Base-by-base conservation (phyloP, 2,329 filamentous ascomycete species). In the Didymosphaeria variabile region DNA sequence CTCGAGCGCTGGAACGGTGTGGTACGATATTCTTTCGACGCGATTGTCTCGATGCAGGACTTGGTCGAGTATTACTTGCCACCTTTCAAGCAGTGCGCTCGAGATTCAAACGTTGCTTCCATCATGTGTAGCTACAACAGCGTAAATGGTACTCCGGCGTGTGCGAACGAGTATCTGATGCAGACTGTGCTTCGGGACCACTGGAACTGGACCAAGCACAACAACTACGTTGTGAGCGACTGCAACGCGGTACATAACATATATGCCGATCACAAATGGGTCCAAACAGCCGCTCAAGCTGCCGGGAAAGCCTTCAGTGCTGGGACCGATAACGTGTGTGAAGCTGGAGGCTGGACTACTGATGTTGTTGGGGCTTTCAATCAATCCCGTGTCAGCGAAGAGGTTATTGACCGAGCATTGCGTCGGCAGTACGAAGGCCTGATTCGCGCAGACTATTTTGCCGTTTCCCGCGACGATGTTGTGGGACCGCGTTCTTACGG, bases 1-100 rank as follows among this genome's bases (percentile, higher is more conserved):
- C 66, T 74, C 46, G 71, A 74, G 60, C 51, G 51, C n/a, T 74
- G 71, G 73, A 70, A 71, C 46, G 72, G 73, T 9, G 69, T 69
- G 34, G 67, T 36, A 17, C 62, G 72, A 8, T 81, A 84, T 70
- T 81, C 82, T 17, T 89, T 87, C 62, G 81, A 90, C 68, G 83
- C 87, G 8, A 78, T 82, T 12, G 84, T 89, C 59, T 80, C 81
- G 12, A 78, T 81, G 53, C 88, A 91, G 65, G 89, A 91, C 61
- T 77, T 91, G 5, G 82, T 85, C 0, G 89, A 91, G 67, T 91
- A 90, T 75, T 91, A 90, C 69, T 81, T 90, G 44, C 88, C 87
- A 0, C 84, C 88, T 0, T 91, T 91, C 77, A 81, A 89, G 68
- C 83, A 71, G 32, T 82, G 80, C 55, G 79, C 79, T 1, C 67